A percentile compares a stretch with the other conserved stretches of the same genome.
phyloP scores from a whole-genome alignment of 1,139 yeast species.

The Trichomonascaceae sp. region DNA sequence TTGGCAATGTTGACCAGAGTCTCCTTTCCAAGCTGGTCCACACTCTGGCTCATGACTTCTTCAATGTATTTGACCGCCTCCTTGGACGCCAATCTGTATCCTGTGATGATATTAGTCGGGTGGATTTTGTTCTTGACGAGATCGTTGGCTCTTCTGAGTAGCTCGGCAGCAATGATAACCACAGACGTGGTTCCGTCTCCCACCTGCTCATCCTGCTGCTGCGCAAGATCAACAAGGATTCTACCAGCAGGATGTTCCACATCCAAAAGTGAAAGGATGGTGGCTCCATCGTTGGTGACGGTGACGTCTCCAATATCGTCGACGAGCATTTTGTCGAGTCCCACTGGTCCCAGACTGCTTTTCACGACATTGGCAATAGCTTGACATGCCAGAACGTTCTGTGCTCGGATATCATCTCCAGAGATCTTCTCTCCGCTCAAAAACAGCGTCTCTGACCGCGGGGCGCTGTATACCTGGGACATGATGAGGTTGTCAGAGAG shows the following conservation, averaged over 20 bases:
- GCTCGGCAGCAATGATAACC: conserved; percentile 87
- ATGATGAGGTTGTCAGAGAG: conserved; percentile 21
- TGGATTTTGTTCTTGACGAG: conserved; percentile 87
- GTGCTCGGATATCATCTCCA: conserved; percentile 94
- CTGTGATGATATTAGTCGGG: conserved; percentile 95
- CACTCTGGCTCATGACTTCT: conserved; percentile 72
- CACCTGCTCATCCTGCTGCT: conserved; percentile 97
- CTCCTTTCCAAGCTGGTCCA: conserved; percentile 74
- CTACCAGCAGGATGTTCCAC: conserved; percentile 99
- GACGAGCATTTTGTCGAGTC: conserved; percentile 95
- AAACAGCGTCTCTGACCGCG: conserved; percentile 84
- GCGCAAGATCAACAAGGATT: conserved; percentile 92
- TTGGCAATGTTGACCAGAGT: conserved; percentile 71
- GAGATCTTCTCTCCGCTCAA: conserved; percentile 92
- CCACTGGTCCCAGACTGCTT: conserved; percentile 95
- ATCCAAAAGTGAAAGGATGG: conserved; percentile 77
- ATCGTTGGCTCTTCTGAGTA: conserved; percentile 86
- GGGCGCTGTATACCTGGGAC: conserved; percentile 47
- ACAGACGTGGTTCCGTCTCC: conserved; percentile 95
- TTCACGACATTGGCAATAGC: conserved; percentile 97
- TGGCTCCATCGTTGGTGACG: conserved; percentile 98
- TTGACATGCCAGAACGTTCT: conserved; percentile 84
- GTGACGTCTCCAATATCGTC: conserved; percentile 99
- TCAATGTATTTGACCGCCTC: conserved; percentile 86
- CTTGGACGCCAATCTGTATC: conserved; percentile 83